Evolutionary conservation across 1,139 yeast species (phyloP).

Genomic region (Blastobotrys arbuscula): DNA sequence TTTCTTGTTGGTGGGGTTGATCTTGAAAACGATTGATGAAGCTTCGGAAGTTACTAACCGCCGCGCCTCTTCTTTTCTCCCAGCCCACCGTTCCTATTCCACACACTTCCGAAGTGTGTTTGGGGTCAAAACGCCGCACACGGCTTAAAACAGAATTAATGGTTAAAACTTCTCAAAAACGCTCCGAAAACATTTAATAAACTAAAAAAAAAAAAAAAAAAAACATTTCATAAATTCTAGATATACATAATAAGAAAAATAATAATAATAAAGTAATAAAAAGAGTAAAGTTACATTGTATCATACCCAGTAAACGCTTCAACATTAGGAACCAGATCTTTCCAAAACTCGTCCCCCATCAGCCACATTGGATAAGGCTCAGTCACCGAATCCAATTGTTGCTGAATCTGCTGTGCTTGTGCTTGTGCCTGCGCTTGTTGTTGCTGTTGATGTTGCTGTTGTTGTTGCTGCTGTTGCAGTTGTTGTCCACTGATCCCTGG

Average conservation of each 20-base stretch:
- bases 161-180: too few species aligned
- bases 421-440: neutral
- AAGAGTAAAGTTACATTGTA: slow-evolving; percentile 11
- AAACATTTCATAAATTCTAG: neutral
- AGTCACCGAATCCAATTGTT: slow-evolving; percentile 3
- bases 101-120: too few species aligned
- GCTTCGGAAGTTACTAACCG: too few species aligned
- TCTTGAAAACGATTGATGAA: too few species aligned
- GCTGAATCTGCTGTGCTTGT: too few species aligned
- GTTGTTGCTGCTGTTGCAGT: neutral
- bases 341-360: slow-evolving; percentile 30
- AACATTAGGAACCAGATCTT: slow-evolving; percentile 29
- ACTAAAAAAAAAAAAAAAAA: neutral
- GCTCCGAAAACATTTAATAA: neutral
- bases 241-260: neutral
- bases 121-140: too few species aligned
- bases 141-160: too few species aligned
- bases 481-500: neutral
- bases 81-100: too few species aligned
- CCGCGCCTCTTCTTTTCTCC: too few species aligned
- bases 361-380: slow-evolving; percentile 27
- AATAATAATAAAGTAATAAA: too few species aligned
- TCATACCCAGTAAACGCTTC: slow-evolving; percentile 31
- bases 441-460: slow-evolving; percentile 1
- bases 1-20: too few species aligned